A percentile compares a stretch with the other conserved stretches of the same genome.
phyloP scores from a whole-genome alignment of 257 asterid genomes.

The Capsicum chinense region DNA sequence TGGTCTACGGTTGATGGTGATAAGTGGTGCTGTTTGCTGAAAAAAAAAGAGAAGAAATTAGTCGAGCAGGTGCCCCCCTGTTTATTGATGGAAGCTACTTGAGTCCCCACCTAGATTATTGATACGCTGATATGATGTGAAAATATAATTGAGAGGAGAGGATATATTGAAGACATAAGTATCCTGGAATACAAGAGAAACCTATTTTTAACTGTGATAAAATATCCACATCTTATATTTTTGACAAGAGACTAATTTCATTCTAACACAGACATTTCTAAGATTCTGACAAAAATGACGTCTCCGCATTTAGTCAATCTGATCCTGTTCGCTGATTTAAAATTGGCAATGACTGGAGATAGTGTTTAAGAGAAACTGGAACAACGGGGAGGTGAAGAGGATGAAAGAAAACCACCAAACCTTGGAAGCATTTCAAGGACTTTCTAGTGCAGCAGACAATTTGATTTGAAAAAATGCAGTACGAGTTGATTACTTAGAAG shows the following conservation, averaged over 20 bases:
- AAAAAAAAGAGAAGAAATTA: not conserved
- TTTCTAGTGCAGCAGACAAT: slow-evolving; percentile 1
- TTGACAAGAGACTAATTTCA: not conserved
- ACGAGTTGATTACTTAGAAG: not conserved
- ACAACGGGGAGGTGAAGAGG: not conserved
- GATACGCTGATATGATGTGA: not conserved
- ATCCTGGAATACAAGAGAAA: not conserved
- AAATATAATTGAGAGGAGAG: slow-evolving; percentile 12
- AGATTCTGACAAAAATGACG: not conserved
- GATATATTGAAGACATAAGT: not conserved
- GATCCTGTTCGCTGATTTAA: not conserved
- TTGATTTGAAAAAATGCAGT: not conserved
- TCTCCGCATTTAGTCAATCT: not conserved
- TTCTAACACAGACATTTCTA: not conserved
- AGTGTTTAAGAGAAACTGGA: not conserved
- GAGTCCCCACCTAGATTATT: not conserved
- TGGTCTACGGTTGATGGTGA: not conserved
- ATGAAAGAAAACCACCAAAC: not conserved
- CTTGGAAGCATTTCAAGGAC: slow-evolving; percentile 1
- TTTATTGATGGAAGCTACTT: not conserved
- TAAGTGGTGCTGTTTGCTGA: not conserved
- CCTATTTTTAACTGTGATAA: not conserved
- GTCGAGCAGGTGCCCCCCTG: not conserved
- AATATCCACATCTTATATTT: slow-evolving; percentile 6
- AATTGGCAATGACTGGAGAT: not conserved